Base-by-base conservation (phyloP, 495 filamentous ascomycete genomes). In the Penicillium dipodomyicola region DNA sequence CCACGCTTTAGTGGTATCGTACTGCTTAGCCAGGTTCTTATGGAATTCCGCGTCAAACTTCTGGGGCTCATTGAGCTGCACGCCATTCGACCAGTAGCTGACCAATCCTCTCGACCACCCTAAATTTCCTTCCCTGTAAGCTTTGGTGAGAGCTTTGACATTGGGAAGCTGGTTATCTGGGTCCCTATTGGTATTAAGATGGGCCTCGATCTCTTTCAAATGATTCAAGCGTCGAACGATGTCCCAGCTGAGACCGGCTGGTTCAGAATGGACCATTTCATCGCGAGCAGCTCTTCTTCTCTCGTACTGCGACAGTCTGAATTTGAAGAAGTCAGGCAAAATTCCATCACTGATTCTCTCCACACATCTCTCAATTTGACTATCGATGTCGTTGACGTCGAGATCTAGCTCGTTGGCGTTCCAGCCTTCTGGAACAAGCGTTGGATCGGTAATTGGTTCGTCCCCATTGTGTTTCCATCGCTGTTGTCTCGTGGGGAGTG, bases 341-440 rank as follows among this genome's bases (percentile, higher is more conserved):
- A 59, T 54, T 25, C 43, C 29, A n/a, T 59, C 51, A 7, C 33
- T 27, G 9, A 59, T 54, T 20, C 57, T 54, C 19, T 49, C 50
- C 4, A 42, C 11, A n/a, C 46, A 49, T 39, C 57, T 32, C 14
- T 37, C 27, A 23, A 59, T 53, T 19, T 59, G 51, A 27, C 35
- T 45, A 6, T 59, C 57, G 25, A 59, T 30, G 5, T 59, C 50
- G 7, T 48, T 20, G 14, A 49, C 20, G 1, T 49, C 20, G 7
- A 59, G 25, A 44, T 59, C 57, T 2, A 20, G 29, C 4, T 59
- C 57, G 14, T 48, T 37, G 19, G 42, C 7, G 19, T 43, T 49
- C 40, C 40, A 45, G 20, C 40, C 51, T 45, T 54, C 30, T 5
- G 49, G 49, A 1, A 40, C 49, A 25, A 40, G 19, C 11, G 15